Evolutionary conservation across 805 yeast species (phyloP).

Genomic region (Candida pseudoglaebosa): DNA sequence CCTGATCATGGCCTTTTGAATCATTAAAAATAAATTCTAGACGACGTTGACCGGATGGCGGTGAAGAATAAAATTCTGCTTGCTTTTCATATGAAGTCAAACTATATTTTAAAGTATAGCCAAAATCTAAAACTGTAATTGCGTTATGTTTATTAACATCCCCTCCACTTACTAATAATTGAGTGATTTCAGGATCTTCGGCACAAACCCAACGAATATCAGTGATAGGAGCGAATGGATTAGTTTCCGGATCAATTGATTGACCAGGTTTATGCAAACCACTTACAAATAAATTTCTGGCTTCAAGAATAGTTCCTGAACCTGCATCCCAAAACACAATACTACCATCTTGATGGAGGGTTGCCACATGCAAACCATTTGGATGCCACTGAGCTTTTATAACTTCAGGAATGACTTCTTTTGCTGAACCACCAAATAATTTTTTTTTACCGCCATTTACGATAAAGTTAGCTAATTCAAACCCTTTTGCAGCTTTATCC

Average conservation of each 20-base stretch:
- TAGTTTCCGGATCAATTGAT: slow-evolving; percentile 16
- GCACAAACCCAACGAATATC: slow-evolving; percentile 76
- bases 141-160: slow-evolving; percentile 34
- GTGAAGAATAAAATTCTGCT: slow-evolving; percentile 71
- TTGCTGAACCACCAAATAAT: slow-evolving; percentile 35
- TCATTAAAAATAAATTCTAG: slow-evolving; percentile 22
- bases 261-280: slow-evolving; percentile 54
- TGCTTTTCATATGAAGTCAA: slow-evolving; percentile 81
- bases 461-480: slow-evolving; percentile 23
- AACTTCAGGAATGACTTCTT: slow-evolving; percentile 29
- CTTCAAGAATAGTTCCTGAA: slow-evolving; percentile 68
- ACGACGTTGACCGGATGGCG: slow-evolving; percentile 38
- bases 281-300: slow-evolving; percentile 66
- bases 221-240: slow-evolving; percentile 39
- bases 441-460: slow-evolving; percentile 40
- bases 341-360: slow-evolving; percentile 79
- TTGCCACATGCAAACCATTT: slow-evolving; percentile 78
- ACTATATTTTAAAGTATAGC: slow-evolving; percentile 72
- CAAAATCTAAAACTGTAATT: slow-evolving; percentile 64
- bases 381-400: slow-evolving; percentile 80
- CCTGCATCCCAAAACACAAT: slow-evolving; percentile 91
- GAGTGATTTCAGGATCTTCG: slow-evolving; percentile 74
- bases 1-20: slow-evolving; percentile 16
- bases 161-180: slow-evolving; percentile 68
- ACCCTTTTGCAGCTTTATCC: slow-evolving; percentile 67